Evolutionary conservation across 2,329 filamentous ascomycete genomes (phyloP).

Genomic region (Penicillium freii): DNA sequence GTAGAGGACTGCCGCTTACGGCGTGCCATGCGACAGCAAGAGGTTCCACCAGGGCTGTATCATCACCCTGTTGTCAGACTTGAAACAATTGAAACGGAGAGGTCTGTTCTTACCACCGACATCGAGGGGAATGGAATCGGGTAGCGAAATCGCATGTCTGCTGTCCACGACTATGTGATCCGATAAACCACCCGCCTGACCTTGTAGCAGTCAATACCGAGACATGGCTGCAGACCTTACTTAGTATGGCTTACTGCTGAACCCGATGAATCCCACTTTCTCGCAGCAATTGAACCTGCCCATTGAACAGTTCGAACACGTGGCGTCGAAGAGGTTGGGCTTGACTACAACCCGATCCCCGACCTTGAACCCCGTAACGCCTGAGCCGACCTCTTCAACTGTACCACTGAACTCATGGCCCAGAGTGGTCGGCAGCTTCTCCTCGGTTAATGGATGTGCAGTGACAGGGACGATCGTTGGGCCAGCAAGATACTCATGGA

Average conservation of each 20-base stretch:
- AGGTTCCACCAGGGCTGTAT: constrained; percentile 59
- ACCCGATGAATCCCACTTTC: constrained; percentile 54
- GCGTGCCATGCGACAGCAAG: constrained; percentile 65
- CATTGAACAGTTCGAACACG: constrained; percentile 55
- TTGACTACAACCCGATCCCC: constrained; percentile 61
- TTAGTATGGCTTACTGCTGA: constrained; percentile 39
- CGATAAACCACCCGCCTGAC: constrained; percentile 29
- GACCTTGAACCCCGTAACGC: constrained; percentile 47
- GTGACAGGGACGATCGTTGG: constrained; percentile 49
- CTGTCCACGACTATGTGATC: constrained; percentile 28
- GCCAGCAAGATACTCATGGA: constrained; percentile 54
- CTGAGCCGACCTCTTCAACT: constrained; percentile 57
- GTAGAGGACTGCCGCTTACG: constrained; percentile 50
- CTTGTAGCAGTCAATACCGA: constrained; percentile 37
- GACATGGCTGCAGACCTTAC: constrained; percentile 29
- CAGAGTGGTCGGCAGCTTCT: constrained; percentile 58
- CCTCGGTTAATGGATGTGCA: constrained; percentile 59
- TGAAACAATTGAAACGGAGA: not conserved
- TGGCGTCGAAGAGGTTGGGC: constrained; percentile 58
- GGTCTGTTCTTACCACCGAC: constrained; percentile 19
- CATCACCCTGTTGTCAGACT: not conserved
- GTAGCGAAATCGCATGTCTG: constrained; percentile 23
- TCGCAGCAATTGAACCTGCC: constrained; percentile 59
- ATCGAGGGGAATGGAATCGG: constrained; percentile 23
- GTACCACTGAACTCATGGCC: constrained; percentile 66